These are phyloP conservation scores for Atalantia buxifolia DNA, from an alignment of 345 rosid species.

Conservation along the genomic window DNA sequence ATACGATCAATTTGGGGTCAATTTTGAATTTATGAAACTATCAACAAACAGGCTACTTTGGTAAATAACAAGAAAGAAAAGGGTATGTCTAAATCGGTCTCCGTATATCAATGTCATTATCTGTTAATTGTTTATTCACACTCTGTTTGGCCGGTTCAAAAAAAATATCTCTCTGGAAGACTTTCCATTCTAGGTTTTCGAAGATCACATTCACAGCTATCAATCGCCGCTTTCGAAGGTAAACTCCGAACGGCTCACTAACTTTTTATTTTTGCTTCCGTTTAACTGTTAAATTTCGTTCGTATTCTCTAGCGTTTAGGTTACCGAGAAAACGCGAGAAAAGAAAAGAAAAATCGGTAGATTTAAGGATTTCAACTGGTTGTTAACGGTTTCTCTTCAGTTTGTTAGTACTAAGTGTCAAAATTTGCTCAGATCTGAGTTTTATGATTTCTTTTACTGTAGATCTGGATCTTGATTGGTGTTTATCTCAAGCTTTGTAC, in stretches of 20 bases:
- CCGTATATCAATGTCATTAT: conserved; percentile 8
- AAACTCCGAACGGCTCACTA: neutral
- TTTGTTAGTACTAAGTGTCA: neutral
- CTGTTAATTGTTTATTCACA: neutral
- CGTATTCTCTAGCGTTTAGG: neutral
- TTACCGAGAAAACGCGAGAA: neutral
- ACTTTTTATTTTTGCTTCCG: neutral
- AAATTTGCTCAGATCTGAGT: conserved; percentile 14
- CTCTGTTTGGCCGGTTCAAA: neutral
- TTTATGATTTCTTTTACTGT: neutral
- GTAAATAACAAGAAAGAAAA: neutral
- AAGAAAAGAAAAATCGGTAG: neutral
- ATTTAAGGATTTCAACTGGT: neutral
- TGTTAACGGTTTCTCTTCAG: neutral
- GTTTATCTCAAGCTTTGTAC: neutral
- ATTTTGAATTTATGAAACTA: neutral
- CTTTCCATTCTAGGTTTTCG: conserved; percentile 14
- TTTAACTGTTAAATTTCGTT: neutral
- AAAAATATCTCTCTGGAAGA: conserved; percentile 1
- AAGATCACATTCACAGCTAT: neutral
- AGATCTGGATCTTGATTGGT: conserved; percentile 3
- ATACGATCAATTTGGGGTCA: neutral
- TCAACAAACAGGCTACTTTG: neutral
- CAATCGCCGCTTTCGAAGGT: conserved; percentile 11
- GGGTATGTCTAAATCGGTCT: neutral